Evolutionary conservation across 352 stramenopile species (phyloP).

Genomic region (Phytophthora sansomeana): DNA sequence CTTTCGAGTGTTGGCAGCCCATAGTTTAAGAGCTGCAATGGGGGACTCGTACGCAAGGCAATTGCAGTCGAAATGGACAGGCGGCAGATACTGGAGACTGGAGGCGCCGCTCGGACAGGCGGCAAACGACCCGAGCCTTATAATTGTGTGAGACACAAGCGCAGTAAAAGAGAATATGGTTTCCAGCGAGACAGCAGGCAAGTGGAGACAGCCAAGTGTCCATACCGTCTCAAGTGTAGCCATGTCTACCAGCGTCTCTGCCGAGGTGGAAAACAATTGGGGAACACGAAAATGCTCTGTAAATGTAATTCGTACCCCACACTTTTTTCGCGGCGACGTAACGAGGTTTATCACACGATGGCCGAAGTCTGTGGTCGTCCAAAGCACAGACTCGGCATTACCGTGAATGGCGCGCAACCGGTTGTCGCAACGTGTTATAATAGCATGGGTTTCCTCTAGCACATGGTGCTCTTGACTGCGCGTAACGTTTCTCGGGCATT

Average conservation of each 20-base stretch:
- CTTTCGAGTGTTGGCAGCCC: constrained; percentile 75
- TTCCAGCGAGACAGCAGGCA: constrained; percentile 27
- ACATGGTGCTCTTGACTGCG: constrained; percentile 2
- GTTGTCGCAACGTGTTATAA: constrained; percentile 1
- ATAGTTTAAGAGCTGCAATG: constrained; percentile 40
- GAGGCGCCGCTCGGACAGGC: constrained; percentile 29
- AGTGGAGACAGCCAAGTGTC: constrained; percentile 7
- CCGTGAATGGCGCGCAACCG: no score
- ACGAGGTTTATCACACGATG: neutral
- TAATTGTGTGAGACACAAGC: constrained; percentile 19
- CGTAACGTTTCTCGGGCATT: neutral
- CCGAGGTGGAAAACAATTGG: neutral
- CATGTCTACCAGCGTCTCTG: constrained; percentile 26
- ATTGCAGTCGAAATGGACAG: constrained; percentile 31
- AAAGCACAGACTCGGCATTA: neutral
- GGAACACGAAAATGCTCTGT: neutral
- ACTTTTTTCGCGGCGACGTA: neutral
- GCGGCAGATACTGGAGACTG: constrained; percentile 19
- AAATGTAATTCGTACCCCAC: neutral
- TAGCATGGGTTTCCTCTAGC: constrained; percentile 11
- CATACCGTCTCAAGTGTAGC: constrained; percentile 34
- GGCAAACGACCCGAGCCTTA: constrained; percentile 5
- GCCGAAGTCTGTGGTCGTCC: neutral
- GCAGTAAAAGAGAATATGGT: constrained; percentile 35
- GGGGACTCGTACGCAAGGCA: constrained; percentile 1